phyloP scores from a whole-genome alignment of 169 alveolate genomes.

The Cryptosporidium sp. region DNA sequence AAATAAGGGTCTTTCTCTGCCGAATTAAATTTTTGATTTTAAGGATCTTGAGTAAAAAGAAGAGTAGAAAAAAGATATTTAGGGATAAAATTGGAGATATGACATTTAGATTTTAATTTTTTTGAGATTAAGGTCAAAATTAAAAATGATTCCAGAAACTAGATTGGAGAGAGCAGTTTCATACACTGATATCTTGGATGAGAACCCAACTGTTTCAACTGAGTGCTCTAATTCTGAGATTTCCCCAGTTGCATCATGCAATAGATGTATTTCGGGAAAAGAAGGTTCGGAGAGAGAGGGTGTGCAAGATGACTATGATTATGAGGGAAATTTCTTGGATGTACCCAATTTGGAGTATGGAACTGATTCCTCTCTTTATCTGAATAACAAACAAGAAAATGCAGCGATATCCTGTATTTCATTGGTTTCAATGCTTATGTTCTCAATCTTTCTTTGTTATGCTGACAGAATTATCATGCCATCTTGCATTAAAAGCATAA shows the following conservation, averaged over 20 bases:
- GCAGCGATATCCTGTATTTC: neutral
- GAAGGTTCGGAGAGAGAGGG: conserved; percentile 2
- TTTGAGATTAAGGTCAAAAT: neutral
- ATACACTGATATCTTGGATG: conserved; percentile 32
- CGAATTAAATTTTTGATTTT: neutral
- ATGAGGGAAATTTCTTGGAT: neutral
- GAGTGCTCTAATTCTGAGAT: conserved; percentile 43
- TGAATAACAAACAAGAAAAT: neutral
- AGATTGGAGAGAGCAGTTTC: neutral
- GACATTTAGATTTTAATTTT: neutral
- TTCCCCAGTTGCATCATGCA: neutral
- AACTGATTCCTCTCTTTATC: neutral
- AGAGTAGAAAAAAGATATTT: neutral
- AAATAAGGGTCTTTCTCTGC: neutral
- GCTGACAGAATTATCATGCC: conserved; percentile 74
- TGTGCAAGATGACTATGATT: neutral
- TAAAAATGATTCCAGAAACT: neutral
- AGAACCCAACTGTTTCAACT: conserved; percentile 51
- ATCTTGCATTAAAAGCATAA: conserved; percentile 56
- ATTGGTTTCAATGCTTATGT: conserved; percentile 54
- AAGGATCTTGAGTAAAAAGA: neutral
- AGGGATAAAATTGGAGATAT: neutral
- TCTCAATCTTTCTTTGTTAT: conserved; percentile 54
- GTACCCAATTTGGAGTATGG: neutral
- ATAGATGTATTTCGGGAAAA: neutral